Evolutionary conservation across 768 basidiomycete species (phyloP).

Genomic region (Gymnopilus dilepis): DNA sequence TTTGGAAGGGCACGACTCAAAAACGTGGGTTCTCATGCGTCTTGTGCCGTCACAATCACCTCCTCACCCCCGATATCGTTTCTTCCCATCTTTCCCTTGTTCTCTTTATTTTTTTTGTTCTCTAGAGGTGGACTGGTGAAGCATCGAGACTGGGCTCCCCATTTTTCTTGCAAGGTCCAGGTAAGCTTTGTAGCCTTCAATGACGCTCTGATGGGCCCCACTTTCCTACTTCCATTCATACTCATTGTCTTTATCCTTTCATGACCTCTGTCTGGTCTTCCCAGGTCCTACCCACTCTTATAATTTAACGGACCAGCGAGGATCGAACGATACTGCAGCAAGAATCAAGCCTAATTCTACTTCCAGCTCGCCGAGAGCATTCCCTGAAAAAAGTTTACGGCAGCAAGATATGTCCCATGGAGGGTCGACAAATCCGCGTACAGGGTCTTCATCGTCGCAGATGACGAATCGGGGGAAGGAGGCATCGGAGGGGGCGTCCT

Average conservation of each 20-base stretch:
- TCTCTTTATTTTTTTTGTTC: constrained; percentile 28
- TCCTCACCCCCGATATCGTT: constrained; percentile 35
- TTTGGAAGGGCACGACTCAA: constrained; percentile 45
- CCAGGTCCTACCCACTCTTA: constrained; percentile 21
- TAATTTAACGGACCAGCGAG: constrained; percentile 38
- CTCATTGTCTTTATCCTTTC: constrained; percentile 26
- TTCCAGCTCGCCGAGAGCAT: constrained; percentile 13
- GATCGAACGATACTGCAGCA: constrained; percentile 21
- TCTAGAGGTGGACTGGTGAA: constrained; percentile 33
- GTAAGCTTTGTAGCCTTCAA: constrained; percentile 1
- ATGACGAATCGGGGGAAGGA: constrained; percentile 26
- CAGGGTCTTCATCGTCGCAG: constrained; percentile 23
- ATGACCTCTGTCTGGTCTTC: neutral
- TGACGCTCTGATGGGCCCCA: neutral
- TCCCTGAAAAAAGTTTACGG: constrained; percentile 17
- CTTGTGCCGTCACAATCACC: constrained; percentile 29
- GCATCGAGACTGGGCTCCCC: constrained; percentile 39
- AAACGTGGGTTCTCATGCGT: constrained; percentile 41
- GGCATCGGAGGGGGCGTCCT: constrained; percentile 12
- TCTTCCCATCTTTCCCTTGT: constrained; percentile 27
- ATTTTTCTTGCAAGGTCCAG: constrained; percentile 41
- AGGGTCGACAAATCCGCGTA: constrained; percentile 24
- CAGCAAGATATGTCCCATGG: constrained; percentile 29
- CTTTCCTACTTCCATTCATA: neutral
- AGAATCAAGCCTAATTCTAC: constrained; percentile 12